A percentile compares a stretch with the other conserved stretches of the same genome.
Evolutionary conservation across 192 early-diverging fungal genomes (phyloP).

Genomic region (Entophlyctis helioformis): DNA sequence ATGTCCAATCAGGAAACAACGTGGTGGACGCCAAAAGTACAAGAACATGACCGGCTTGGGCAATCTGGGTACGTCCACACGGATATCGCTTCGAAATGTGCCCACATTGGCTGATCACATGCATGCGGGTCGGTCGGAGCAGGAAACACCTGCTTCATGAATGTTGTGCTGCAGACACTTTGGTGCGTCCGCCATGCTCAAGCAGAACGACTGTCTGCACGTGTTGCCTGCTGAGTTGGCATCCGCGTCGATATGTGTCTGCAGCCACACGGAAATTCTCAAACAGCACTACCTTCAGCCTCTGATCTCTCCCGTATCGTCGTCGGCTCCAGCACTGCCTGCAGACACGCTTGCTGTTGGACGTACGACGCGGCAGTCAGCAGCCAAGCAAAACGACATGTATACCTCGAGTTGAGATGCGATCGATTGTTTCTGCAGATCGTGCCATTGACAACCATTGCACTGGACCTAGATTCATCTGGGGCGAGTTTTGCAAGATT

Average conservation of each 20-base stretch:
- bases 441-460: too few species aligned
- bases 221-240: neutral
- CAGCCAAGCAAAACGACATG: too few species aligned
- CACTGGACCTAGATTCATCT: too few species aligned
- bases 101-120: neutral
- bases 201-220: too few species aligned
- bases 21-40: neutral
- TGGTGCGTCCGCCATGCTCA: neutral
- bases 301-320: constrained; percentile 2
- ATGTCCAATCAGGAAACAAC: neutral
- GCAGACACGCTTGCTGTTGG: neutral
- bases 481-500: too few species aligned
- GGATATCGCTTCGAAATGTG: neutral
- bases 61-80: constrained; percentile 16
- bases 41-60: constrained; percentile 11
- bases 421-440: too few species aligned
- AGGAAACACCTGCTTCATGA: constrained; percentile 17
- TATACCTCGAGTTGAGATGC: too few species aligned
- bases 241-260: neutral
- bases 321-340: neutral
- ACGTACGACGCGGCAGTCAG: too few species aligned
- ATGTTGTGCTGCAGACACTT: constrained; percentile 9
- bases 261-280: constrained; percentile 6
- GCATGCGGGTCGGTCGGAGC: neutral
- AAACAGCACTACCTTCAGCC: constrained; percentile 6